phyloP scores from a whole-genome alignment of 2,329 filamentous ascomycete genomes.

The Chaetomium sp. region DNA sequence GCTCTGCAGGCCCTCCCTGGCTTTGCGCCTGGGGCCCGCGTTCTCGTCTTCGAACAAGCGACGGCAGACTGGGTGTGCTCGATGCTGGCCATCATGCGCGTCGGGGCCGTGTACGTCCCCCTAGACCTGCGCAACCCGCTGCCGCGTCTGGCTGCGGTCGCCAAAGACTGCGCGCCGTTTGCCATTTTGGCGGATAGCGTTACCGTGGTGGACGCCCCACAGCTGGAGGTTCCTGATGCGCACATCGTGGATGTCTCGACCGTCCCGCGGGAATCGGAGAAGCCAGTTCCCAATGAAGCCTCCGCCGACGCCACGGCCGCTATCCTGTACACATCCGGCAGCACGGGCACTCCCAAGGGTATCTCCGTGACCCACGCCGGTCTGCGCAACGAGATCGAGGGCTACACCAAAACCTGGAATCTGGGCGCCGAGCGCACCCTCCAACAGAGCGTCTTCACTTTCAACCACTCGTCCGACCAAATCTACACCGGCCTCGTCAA shows the following conservation, averaged over 20 bases:
- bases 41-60: slow-evolving; percentile 37
- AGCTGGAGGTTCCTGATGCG: neutral
- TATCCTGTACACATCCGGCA: neutral
- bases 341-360: neutral
- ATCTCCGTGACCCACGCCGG: neutral
- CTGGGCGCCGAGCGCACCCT: neutral
- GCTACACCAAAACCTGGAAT: neutral
- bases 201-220: neutral
- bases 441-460: neutral
- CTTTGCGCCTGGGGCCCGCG: neutral
- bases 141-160: neutral
- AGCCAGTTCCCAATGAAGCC: neutral
- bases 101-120: slow-evolving; percentile 35
- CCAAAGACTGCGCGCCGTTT: neutral
- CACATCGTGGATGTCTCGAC: neutral
- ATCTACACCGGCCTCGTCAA: neutral
- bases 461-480: neutral
- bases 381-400: neutral
- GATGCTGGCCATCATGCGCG: slow-evolving; percentile 35
- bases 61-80: slow-evolving; percentile 30
- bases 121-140: slow-evolving; percentile 29
- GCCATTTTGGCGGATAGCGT: neutral
- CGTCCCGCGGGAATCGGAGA: neutral
- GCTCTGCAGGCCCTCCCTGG: neutral
- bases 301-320: neutral